phyloP scores from a whole-genome alignment of 805 yeast species.

The Yarrowia sp. region DNA sequence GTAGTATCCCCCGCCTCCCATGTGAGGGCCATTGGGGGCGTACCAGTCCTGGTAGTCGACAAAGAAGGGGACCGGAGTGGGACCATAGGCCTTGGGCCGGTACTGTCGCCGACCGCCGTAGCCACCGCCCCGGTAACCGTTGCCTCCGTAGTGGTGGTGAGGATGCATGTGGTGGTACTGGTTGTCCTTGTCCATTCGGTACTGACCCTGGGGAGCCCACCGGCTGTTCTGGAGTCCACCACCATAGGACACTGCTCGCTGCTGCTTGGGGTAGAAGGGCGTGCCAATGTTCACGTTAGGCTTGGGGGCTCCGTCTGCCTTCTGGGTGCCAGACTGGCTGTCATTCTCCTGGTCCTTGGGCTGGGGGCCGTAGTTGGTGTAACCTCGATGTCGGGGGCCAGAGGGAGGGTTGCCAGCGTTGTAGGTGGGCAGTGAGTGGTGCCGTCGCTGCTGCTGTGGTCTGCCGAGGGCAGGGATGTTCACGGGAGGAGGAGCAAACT shows the following conservation, averaged over 20 bases:
- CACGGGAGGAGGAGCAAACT: constrained; percentile 80
- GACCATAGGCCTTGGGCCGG: not conserved
- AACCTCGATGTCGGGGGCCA: not conserved
- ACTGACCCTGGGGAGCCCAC: constrained; percentile 18
- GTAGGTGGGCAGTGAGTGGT: constrained; percentile 8
- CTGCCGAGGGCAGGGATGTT: constrained; percentile 41
- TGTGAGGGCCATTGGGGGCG: not conserved
- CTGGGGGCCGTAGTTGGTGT: not conserved
- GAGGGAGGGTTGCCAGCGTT: not conserved
- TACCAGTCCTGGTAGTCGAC: constrained; percentile 23
- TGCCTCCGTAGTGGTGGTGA: not conserved
- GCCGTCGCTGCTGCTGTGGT: constrained; percentile 12
- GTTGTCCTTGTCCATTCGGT: constrained; percentile 2
- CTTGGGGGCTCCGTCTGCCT: not conserved
- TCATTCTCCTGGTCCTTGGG: not conserved
- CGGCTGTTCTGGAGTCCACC: constrained; percentile 18
- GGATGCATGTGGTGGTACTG: not conserved
- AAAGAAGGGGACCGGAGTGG: not conserved
- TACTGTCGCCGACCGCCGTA: not conserved
- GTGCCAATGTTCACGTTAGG: constrained; percentile 16
- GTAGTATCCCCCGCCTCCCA: not conserved
- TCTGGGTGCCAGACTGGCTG: not conserved
- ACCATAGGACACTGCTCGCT: not conserved
- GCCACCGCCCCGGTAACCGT: constrained; percentile 5
- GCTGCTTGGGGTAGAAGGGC: constrained; percentile 15